These are phyloP conservation scores for Stylonectria norvegica DNA, from an alignment of 2,329 filamentous ascomycete genomes.

Conservation along the genomic window DNA sequence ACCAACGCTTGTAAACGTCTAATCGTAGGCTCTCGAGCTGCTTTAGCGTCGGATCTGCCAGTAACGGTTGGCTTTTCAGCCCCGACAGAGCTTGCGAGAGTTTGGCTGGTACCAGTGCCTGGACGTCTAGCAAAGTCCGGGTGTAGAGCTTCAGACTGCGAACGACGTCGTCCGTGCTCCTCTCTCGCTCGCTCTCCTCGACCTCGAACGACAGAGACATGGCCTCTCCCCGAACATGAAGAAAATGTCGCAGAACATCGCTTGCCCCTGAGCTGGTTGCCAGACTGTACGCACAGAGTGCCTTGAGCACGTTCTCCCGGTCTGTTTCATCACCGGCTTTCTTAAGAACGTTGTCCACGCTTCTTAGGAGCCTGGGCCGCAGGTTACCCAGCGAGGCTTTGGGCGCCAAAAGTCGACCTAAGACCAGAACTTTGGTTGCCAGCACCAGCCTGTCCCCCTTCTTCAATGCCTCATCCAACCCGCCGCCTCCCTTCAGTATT, in stretches of 20 bases:
- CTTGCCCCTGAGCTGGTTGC: constrained; percentile 74
- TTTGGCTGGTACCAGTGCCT: constrained; percentile 68
- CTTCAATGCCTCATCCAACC: constrained; percentile 27
- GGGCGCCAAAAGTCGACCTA: constrained; percentile 67
- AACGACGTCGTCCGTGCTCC: constrained; percentile 50
- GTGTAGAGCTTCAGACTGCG: constrained; percentile 70
- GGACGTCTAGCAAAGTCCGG: constrained; percentile 72
- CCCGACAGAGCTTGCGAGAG: constrained; percentile 66
- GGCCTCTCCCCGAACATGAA: constrained; percentile 67
- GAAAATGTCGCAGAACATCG: constrained; percentile 76
- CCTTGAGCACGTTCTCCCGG: constrained; percentile 60
- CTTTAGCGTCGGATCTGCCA: constrained; percentile 67
- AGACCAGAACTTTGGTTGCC: constrained; percentile 68
- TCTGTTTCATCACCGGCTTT: constrained; percentile 53
- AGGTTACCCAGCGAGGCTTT: constrained; percentile 61
- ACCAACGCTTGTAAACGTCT: constrained; percentile 76
- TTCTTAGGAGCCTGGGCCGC: constrained; percentile 60
- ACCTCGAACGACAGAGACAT: constrained; percentile 60
- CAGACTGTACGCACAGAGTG: constrained; percentile 78
- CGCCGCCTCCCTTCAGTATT: constrained; percentile 43
- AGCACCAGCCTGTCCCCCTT: constrained; percentile 52
- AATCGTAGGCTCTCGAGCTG: constrained; percentile 68
- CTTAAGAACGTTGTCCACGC: constrained; percentile 67
- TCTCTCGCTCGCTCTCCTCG: constrained; percentile 41
- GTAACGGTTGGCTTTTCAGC: constrained; percentile 66